These are phyloP conservation scores for Trichothecium roseum DNA, from an alignment of 2,329 filamentous ascomycete species.

Conservation along the genomic window DNA sequence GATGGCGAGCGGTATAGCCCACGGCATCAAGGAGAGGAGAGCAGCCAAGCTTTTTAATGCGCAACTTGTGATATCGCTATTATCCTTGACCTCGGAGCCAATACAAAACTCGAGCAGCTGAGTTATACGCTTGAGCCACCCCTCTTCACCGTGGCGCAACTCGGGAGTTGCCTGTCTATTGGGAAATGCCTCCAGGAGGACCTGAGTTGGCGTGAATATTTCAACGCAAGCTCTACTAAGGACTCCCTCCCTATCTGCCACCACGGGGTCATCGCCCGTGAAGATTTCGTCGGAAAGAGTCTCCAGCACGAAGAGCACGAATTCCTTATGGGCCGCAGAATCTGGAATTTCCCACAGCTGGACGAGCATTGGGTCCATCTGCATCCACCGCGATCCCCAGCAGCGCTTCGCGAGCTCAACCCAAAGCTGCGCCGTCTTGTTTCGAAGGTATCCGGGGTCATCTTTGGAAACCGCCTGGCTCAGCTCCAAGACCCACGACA, in stretches of 20 bases:
- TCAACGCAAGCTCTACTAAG: constrained; percentile 87
- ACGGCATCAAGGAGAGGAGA: constrained; percentile 69
- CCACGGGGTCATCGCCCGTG: constrained; percentile 77
- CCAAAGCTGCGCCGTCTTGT: constrained; percentile 93
- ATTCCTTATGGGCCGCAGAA: constrained; percentile 60
- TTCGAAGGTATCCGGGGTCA: constrained; percentile 76
- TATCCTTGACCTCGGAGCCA: constrained; percentile 50
- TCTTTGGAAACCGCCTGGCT: constrained; percentile 58
- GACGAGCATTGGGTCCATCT: constrained; percentile 81
- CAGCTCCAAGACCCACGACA: constrained; percentile 69
- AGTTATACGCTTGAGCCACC: constrained; percentile 75
- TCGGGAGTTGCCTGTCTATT: constrained; percentile 57
- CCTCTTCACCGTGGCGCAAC: constrained; percentile 69
- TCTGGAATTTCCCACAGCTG: constrained; percentile 68
- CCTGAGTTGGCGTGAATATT: constrained; percentile 72
- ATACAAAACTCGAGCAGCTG: constrained; percentile 66
- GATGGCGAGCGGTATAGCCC: constrained; percentile 80
- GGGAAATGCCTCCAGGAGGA: constrained; percentile 68
- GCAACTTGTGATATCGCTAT: constrained; percentile 57
- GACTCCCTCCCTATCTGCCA: constrained; percentile 70
- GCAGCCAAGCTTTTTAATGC: constrained; percentile 69
- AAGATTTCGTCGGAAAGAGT: constrained; percentile 92
- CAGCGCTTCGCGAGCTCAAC: constrained; percentile 86
- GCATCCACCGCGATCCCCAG: constrained; percentile 88
- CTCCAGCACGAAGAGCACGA: constrained; percentile 82